Evolutionary conservation across 208 protist genomes (phyloP), one percentile per base, ranked within the genome.

Genomic region (Giardia muris): DNA sequence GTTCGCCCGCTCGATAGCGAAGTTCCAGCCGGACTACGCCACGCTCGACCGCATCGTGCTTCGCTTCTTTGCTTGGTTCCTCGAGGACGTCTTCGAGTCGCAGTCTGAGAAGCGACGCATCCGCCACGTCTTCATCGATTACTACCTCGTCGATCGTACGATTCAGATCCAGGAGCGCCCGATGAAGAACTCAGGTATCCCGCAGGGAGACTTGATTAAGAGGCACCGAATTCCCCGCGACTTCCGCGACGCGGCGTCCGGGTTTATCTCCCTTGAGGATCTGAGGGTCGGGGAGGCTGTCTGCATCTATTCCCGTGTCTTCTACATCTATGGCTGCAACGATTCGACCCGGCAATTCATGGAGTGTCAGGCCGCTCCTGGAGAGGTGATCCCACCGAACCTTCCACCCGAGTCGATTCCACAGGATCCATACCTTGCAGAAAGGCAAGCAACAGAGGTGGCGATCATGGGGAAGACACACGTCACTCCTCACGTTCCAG

Each of bases 21-120:
- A 47, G 30, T 47, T n/a, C 88, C 4, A 92, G 45, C 96, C 97
- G 93, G 95, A 95, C 45, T 97, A 96, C 96, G 94, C 97, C 3
- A 96, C 95, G 19, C 93, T 98, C 67, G 97, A 98, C 92, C 93
- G 96, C 89, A 97, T 98, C 91, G 96, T 97, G 10, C 95, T 99
- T 43, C 95, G 97, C 87, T 99, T 98, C 93, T 97, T 97, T 92
- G 97, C 94, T 44, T 98, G 97, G 94, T 98, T 98, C 94, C 94
- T 96, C 46, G 97, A 98, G 94, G 93, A 95, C 1, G 96, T 99
- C 43, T 93, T 96, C 87, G 97, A 98, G 93, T 97, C 95, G 89
- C 93, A 92, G 0, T 57, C 96, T 0, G 97, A 99, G 94, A 93
- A 93, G 45, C 93, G 92, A 47, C 96, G 97, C 87, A 95, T 98